phyloP scores from a whole-genome alignment of 2,329 filamentous ascomycete genomes.

The Claviceps humidiphila region DNA sequence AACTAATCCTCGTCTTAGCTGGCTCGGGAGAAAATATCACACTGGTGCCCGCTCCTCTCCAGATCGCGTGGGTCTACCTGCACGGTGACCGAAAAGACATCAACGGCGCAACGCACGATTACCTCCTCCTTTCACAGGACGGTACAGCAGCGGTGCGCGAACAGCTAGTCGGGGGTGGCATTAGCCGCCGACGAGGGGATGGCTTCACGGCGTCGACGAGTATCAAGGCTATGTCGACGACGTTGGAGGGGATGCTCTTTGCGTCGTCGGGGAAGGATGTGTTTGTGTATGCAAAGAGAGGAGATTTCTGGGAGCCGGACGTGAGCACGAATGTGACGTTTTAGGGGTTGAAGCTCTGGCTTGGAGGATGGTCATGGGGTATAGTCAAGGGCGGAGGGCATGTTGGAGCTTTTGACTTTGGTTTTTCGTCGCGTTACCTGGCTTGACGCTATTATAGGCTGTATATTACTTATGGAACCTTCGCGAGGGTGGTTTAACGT shows the following conservation, averaged over 20 bases:
- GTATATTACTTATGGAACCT: too few species aligned
- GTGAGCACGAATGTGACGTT: constrained; percentile 1
- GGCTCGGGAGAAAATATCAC: constrained; percentile 3
- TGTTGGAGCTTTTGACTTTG: too few species aligned
- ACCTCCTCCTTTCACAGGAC: constrained; percentile 8
- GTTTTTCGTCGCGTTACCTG: too few species aligned
- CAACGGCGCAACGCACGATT: constrained; percentile 5
- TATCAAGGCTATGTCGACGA: constrained; percentile 7
- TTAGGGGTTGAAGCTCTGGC: background rate
- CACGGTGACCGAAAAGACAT: background rate
- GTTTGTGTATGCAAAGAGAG: constrained; percentile 6
- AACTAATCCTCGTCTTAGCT: constrained; percentile 4
- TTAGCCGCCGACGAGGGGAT: background rate
- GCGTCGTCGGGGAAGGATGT: constrained; percentile 9
- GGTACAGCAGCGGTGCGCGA: constrained; percentile 7
- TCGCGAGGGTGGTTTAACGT: too few species aligned
- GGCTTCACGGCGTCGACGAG: constrained; percentile 5
- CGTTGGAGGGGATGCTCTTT: constrained; percentile 10
- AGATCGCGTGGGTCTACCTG: constrained; percentile 10
- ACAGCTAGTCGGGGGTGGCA: constrained; percentile 5
- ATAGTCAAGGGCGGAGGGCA: too few species aligned
- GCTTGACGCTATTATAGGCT: too few species aligned
- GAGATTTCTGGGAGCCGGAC: constrained; percentile 5
- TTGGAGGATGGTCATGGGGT: too few species aligned
- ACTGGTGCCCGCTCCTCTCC: constrained; percentile 2